A percentile compares a stretch with the other conserved stretches of the same genome.
Conservation (phyloP, 805 yeast genomes). For the Hanseniaspora clermontiae region DNA sequence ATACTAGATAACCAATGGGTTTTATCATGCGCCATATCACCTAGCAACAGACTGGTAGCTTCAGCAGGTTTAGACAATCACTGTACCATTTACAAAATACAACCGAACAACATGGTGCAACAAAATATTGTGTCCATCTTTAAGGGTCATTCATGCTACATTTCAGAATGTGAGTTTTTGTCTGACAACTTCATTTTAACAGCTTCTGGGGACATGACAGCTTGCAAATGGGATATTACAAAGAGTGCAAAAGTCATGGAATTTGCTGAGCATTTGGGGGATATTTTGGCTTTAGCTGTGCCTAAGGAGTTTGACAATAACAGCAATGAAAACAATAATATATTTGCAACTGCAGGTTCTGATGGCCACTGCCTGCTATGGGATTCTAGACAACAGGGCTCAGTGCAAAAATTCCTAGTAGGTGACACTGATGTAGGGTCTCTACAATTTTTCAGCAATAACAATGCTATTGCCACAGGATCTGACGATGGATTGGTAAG, state of each 20-base stretch:
- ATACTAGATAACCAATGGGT: conserved; percentile 70
- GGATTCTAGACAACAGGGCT: conserved; percentile 42
- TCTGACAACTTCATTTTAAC: conserved; percentile 47
- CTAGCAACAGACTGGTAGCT: conserved; percentile 54
- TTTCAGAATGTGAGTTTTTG: conserved; percentile 62
- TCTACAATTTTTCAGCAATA: conserved; percentile 54
- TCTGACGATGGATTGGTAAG: conserved; percentile 65
- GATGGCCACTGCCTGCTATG: conserved; percentile 57
- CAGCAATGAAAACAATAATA: conserved; percentile 18
- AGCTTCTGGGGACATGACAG: conserved; percentile 71
- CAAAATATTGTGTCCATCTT: conserved; percentile 41
- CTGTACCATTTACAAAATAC: conserved; percentile 53
- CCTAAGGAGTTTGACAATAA: conserved; percentile 14
- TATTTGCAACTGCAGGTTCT: conserved; percentile 52
- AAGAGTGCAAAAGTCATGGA: conserved; percentile 42
- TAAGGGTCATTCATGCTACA: conserved; percentile 74
- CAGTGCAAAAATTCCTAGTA: conserved; percentile 40
- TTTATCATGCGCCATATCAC: conserved; percentile 58
- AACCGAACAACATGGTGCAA: conserved; percentile 27
- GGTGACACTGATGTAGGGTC: conserved; percentile 54
- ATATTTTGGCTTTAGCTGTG: conserved; percentile 42
- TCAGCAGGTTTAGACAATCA: conserved; percentile 74
- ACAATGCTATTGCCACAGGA: conserved; percentile 59
- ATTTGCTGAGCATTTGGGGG: conserved; percentile 59
- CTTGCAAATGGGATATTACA: conserved; percentile 66